These are phyloP conservation scores for Paragyromitra xinjiangensis DNA, from an alignment of 495 filamentous ascomycete genomes.

Conservation along the genomic window DNA sequence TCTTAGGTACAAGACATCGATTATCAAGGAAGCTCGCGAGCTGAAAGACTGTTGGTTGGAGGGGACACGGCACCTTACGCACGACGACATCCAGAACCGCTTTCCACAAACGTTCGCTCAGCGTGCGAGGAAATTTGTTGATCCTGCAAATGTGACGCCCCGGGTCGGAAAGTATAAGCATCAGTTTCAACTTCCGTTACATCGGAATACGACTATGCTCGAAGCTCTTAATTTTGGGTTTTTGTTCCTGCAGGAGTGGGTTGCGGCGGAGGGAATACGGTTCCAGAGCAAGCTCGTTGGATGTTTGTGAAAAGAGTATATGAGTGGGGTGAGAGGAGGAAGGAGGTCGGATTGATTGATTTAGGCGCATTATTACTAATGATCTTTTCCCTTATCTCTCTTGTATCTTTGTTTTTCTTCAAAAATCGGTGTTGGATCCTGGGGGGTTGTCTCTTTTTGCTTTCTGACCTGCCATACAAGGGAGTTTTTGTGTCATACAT, in stretches of 20 bases:
- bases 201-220: conserved; percentile 54
- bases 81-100: conserved; percentile 47
- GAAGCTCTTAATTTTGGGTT: conserved; percentile 56
- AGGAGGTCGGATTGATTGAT: conserved; percentile 26
- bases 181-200: conserved; percentile 51
- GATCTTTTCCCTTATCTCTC: conserved; percentile 41
- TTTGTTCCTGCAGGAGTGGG: conserved; percentile 55
- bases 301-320: conserved; percentile 13
- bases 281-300: conserved; percentile 48
- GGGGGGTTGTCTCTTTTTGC: conserved; percentile 47
- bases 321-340: background rate
- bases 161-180: conserved; percentile 53
- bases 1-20: conserved; percentile 40
- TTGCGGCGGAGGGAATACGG: conserved; percentile 39
- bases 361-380: conserved; percentile 48
- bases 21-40: conserved; percentile 49
- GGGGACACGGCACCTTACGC: conserved; percentile 50
- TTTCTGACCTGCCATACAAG: conserved; percentile 40
- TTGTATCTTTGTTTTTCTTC: conserved; percentile 37
- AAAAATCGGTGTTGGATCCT: conserved; percentile 45
- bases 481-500: conserved; percentile 47
- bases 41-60: conserved; percentile 52
- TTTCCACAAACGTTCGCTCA: conserved; percentile 50
- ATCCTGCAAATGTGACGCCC: conserved; percentile 36
- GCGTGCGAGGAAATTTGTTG: conserved; percentile 44